These are phyloP conservation scores for Lichtheimia ornata DNA, from an alignment of 371 early-diverging fungal genomes.

Conservation along the genomic window DNA sequence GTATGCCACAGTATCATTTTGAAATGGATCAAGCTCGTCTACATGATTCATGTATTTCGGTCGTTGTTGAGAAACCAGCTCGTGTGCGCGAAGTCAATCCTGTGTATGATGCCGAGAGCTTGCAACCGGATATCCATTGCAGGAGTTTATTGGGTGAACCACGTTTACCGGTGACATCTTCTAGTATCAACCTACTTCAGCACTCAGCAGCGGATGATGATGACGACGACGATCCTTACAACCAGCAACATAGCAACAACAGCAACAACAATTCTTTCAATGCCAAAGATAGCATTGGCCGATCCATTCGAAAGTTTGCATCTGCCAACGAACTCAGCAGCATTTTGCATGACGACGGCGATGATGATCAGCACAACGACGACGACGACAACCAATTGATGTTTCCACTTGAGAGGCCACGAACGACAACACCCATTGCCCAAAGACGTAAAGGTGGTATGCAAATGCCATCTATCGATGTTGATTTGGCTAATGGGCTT, in stretches of 20 bases:
- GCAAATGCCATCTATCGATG: slow-evolving; percentile 24
- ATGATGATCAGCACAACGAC: not conserved
- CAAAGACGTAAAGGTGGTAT: slow-evolving; percentile 12
- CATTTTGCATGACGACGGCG: slow-evolving; percentile 5
- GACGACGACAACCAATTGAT: not conserved
- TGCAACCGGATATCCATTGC: slow-evolving; percentile 14
- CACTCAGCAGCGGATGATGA: not conserved
- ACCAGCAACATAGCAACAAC: not conserved
- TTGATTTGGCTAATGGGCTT: slow-evolving; percentile 25
- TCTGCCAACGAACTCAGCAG: slow-evolving; percentile 19
- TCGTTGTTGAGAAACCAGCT: slow-evolving; percentile 8
- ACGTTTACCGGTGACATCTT: slow-evolving; percentile 14
- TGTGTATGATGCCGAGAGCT: slow-evolving; percentile 9
- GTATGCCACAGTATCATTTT: slow-evolving; percentile 21
- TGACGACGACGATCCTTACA: not conserved
- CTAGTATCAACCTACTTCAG: slow-evolving; percentile 12
- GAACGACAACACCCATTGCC: slow-evolving; percentile 20
- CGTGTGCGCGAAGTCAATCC: slow-evolving; percentile 17
- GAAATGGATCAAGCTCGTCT: slow-evolving; percentile 12
- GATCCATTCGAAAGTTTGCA: slow-evolving; percentile 23
- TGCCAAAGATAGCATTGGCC: not conserved
- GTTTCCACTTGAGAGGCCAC: slow-evolving; percentile 13
- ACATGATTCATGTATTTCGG: slow-evolving; percentile 11
- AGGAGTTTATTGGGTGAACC: slow-evolving; percentile 19
- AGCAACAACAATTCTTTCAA: not conserved